Conservation (phyloP, 2,329 filamentous ascomycete genomes). For the Neophaeococcomyces aloes region DNA sequence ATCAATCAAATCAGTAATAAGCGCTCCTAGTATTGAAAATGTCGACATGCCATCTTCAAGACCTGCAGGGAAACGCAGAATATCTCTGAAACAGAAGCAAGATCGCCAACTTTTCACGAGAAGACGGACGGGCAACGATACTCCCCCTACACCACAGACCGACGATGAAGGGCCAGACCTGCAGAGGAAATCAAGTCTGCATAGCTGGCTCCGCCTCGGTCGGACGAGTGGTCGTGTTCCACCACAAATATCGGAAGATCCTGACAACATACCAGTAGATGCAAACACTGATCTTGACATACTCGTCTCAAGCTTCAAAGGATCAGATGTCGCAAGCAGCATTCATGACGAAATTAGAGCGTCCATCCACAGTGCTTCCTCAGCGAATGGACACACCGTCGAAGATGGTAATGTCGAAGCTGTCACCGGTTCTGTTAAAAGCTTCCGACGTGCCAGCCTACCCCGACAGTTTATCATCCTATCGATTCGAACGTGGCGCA, state of each 20-base stretch:
- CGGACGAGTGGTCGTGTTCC: conserved; percentile 44
- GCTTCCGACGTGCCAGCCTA: conserved; percentile 72
- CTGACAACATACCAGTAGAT: conserved; percentile 46
- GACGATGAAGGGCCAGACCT: conserved; percentile 41
- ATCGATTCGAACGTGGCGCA: conserved; percentile 86
- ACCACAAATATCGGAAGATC: conserved; percentile 59
- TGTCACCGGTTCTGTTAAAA: conserved; percentile 50
- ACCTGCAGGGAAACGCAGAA: conserved; percentile 59
- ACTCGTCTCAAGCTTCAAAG: conserved; percentile 63
- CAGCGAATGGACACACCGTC: conserved; percentile 57
- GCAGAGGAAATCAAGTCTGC: conserved; percentile 35
- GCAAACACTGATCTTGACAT: conserved; percentile 70
- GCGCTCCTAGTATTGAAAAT: conserved; percentile 61
- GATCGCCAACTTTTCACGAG: conserved; percentile 84
- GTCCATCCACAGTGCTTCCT: conserved; percentile 53
- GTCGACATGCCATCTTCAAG: conserved; percentile 52
- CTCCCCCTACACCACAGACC: conserved; percentile 50
- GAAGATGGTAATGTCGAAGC: conserved; percentile 36
- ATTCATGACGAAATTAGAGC: conserved; percentile 70
- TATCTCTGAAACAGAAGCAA: conserved; percentile 76
- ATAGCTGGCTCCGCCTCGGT: conserved; percentile 51
- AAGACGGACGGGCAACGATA: conserved; percentile 47
- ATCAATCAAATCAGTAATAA: conserved; percentile 86
- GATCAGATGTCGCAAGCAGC: conserved; percentile 63
- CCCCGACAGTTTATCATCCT: conserved; percentile 77